Percentiles rank a stretch among this genome's conserved stretches.
Conservation (phyloP, 306 rosid species). For the Begonia loranthoides region DNA sequence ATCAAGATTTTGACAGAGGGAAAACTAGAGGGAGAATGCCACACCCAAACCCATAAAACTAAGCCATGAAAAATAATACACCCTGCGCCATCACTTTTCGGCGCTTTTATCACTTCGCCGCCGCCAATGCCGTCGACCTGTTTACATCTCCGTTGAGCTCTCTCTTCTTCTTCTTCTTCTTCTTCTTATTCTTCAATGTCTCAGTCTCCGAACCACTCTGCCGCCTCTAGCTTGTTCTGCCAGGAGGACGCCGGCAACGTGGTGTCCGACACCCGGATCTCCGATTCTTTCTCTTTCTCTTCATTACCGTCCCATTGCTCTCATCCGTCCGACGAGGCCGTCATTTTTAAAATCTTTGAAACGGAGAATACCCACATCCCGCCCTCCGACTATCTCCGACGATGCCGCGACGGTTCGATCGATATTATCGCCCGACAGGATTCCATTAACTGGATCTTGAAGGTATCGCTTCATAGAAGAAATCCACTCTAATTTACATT, state of each 20-base stretch:
- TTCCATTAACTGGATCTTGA: slow-evolving; percentile 70
- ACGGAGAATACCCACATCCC: slow-evolving; percentile 24
- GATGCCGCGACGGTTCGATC: slow-evolving; percentile 25
- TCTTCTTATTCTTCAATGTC: slow-evolving; percentile 9
- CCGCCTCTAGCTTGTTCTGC: slow-evolving; percentile 16
- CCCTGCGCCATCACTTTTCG: background rate
- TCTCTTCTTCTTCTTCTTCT: background rate
- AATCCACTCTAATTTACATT: too few species aligned
- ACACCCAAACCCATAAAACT: too few species aligned
- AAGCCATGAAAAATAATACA: too few species aligned
- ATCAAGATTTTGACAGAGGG: too few species aligned
- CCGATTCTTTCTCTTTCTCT: background rate
- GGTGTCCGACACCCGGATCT: slow-evolving; percentile 5
- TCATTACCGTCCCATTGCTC: background rate
- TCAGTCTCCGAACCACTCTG: slow-evolving; percentile 8
- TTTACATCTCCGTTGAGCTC: background rate
- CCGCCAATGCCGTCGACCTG: slow-evolving; percentile 12
- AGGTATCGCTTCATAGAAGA: slow-evolving; percentile 11
- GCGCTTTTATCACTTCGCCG: slow-evolving; percentile 3
- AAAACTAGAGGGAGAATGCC: too few species aligned
- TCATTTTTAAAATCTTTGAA: slow-evolving; percentile 13
- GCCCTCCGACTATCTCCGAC: slow-evolving; percentile 19
- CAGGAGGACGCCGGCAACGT: slow-evolving; percentile 13
- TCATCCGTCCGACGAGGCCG: slow-evolving; percentile 9
- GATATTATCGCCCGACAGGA: slow-evolving; percentile 41